phyloP scores from a whole-genome alignment of 2,329 filamentous ascomycete genomes.

The Iodosphaeria phyllophila region DNA sequence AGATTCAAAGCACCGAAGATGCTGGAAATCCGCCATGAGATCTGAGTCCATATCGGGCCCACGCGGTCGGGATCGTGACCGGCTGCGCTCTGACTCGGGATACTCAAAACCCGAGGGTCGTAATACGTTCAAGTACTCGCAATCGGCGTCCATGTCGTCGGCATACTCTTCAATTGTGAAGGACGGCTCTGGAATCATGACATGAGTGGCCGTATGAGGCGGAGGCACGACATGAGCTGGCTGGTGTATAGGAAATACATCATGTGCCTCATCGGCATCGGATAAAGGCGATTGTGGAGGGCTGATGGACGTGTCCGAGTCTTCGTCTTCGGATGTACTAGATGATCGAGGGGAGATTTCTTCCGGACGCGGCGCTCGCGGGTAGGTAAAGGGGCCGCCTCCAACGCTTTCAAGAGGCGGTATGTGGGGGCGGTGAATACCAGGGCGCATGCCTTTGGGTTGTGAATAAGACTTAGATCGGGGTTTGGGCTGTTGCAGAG shows the following conservation, averaged over 20 bases:
- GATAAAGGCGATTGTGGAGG: constrained; percentile 11
- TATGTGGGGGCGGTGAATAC: constrained; percentile 13
- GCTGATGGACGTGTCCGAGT: constrained; percentile 9
- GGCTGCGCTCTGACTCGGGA: constrained; percentile 12
- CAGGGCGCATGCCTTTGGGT: constrained; percentile 8
- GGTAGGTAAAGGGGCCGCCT: constrained; percentile 12
- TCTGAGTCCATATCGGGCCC: constrained; percentile 11
- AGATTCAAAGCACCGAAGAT: constrained; percentile 11
- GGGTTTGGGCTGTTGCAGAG: too few relatives aligned
- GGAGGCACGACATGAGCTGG: too few relatives aligned
- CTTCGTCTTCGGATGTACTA: constrained; percentile 9
- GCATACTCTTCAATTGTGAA: constrained; percentile 14
- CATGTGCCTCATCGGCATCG: too few relatives aligned
- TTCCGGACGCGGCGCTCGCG: constrained; percentile 10
- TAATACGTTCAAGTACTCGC: constrained; percentile 9
- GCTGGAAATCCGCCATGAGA: constrained; percentile 10
- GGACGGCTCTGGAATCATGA: constrained; percentile 4
- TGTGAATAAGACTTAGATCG: too few relatives aligned
- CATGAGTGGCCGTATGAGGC: too few relatives aligned
- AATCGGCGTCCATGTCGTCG: constrained; percentile 10
- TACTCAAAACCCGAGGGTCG: constrained; percentile 12
- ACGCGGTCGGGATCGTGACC: constrained; percentile 9
- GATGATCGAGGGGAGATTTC: constrained; percentile 14
- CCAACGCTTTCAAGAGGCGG: constrained; percentile 11
- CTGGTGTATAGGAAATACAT: too few relatives aligned